Conservation (phyloP, 805 yeast genomes). For the Nakazawaea holstii region DNA sequence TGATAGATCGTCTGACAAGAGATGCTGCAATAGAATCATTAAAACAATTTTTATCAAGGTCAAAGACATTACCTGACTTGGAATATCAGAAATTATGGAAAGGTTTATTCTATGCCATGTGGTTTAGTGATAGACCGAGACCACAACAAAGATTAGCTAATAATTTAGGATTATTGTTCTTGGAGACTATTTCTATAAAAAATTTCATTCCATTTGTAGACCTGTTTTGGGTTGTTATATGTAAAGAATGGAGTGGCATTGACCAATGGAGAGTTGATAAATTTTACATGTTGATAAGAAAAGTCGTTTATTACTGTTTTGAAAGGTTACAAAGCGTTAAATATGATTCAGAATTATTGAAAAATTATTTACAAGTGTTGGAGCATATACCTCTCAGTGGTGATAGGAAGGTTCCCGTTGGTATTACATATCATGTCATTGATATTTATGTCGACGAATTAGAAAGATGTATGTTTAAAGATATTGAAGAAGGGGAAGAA, state of each 20-base stretch:
- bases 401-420: conserved; percentile 56
- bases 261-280: conserved; percentile 89
- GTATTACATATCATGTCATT: conserved; percentile 77
- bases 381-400: conserved; percentile 49
- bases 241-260: conserved; percentile 76
- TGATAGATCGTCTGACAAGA: conserved; percentile 56
- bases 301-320: conserved; percentile 63
- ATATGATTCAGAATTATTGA: conserved; percentile 50
- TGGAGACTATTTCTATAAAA: conserved; percentile 34
- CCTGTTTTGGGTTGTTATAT: conserved; percentile 78
- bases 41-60: conserved; percentile 46
- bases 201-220: conserved; percentile 49
- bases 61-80: conserved; percentile 35
- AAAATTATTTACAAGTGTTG: conserved; percentile 38
- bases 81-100: conserved; percentile 89
- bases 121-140: conserved; percentile 92
- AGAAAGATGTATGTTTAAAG: conserved; percentile 55
- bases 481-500: conserved; percentile 39
- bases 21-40: conserved; percentile 67
- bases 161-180: conserved; percentile 54
- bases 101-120: conserved; percentile 92
- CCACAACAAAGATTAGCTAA: conserved; percentile 85
- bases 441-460: conserved; percentile 85
- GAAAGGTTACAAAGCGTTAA: conserved; percentile 43
- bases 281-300: conserved; percentile 73